These are phyloP conservation scores for Capsicum baccatum DNA, from an alignment of 257 asterid genomes.

Conservation along the genomic window DNA sequence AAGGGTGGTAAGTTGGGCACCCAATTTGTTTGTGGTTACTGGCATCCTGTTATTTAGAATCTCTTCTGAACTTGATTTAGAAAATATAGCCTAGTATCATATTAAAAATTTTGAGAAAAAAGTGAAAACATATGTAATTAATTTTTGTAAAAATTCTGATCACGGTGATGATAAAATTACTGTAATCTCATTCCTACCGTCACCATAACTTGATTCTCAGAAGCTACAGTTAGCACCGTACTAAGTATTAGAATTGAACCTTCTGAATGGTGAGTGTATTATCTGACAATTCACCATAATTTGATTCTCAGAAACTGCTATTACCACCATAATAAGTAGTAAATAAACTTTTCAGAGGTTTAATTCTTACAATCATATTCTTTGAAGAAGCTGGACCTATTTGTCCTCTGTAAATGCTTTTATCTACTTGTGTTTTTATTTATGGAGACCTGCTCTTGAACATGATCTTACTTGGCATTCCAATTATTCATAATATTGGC, in stretches of 20 bases:
- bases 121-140: not conserved
- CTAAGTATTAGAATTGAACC: not conserved
- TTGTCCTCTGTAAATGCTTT: not conserved
- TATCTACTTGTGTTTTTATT: not conserved
- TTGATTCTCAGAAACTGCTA: not conserved
- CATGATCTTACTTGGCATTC: not conserved
- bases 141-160: not conserved
- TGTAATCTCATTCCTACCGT: not conserved
- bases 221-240: constrained; percentile 7
- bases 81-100: not conserved
- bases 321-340: not conserved
- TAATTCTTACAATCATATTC: not conserved
- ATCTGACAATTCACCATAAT: not conserved
- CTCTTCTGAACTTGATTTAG: constrained; percentile 9
- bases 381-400: not conserved
- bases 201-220: not conserved
- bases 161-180: not conserved
- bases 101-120: not conserved
- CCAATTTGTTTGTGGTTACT: constrained; percentile 7
- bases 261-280: not conserved
- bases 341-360: not conserved
- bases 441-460: not conserved
- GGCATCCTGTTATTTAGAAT: not conserved
- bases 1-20: too few species aligned
- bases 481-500: not conserved